A percentile compares a stretch with the other conserved stretches of the same genome.
These are phyloP conservation scores for Colletotrichum agaves DNA, from an alignment of 2,329 filamentous ascomycete genomes.

Conservation along the genomic window DNA sequence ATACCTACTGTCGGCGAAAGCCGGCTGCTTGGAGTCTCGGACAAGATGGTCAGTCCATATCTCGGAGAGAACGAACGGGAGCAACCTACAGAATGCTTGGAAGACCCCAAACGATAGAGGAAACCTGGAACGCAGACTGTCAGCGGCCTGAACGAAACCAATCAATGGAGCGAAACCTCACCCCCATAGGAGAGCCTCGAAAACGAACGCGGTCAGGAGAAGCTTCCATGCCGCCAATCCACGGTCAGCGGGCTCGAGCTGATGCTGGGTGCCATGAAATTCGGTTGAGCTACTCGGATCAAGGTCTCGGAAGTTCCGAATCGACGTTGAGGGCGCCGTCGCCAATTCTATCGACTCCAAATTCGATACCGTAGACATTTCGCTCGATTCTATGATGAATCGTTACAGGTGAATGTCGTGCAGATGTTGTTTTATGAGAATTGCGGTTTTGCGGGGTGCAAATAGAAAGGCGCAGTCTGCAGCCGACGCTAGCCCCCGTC, in stretches of 20 bases:
- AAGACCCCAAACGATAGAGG: constrained; percentile 47
- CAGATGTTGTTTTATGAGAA: neutral
- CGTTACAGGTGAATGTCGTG: neutral
- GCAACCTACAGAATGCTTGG: constrained; percentile 41
- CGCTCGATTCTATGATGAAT: neutral
- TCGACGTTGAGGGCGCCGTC: neutral
- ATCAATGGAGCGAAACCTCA: neutral
- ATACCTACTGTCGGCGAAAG: constrained; percentile 42
- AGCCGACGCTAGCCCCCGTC: constrained; percentile 13
- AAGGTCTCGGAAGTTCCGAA: neutral
- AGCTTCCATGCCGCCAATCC: constrained; percentile 42
- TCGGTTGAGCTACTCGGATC: neutral
- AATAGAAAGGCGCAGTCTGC: no score
- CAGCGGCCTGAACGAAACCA: neutral
- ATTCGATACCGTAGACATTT: neutral
- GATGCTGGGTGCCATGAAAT: constrained; percentile 1
- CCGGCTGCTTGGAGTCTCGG: constrained; percentile 40
- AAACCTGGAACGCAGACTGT: constrained; percentile 40
- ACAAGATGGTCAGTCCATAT: no score
- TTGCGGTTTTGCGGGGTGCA: neutral
- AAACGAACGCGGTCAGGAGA: constrained; percentile 42
- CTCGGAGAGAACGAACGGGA: no score
- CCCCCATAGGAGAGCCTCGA: constrained; percentile 44
- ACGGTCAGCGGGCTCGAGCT: constrained; percentile 40
- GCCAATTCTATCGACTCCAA: constrained; percentile 5